Conservation (phyloP, 1,284 basidiomycete genomes). For the Neonothopanus nambi region DNA sequence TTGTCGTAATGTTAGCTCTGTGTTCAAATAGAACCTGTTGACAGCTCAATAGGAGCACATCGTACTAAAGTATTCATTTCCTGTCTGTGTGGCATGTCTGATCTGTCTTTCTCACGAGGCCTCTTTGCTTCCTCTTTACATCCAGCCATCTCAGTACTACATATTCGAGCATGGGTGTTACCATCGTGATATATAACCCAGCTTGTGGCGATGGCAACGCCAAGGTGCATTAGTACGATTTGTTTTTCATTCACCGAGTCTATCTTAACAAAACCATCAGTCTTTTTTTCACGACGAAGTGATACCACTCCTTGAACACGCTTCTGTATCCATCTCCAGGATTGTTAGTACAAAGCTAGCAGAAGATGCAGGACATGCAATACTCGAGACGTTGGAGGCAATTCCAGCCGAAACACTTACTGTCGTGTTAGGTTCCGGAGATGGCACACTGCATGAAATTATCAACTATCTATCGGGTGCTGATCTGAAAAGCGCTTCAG, state of each 20-base stretch:
- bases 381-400: constrained; percentile 41
- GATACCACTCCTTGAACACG: constrained; percentile 58
- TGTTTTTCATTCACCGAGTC: not conserved
- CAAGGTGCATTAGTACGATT: constrained; percentile 16
- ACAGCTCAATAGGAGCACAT: too few relatives aligned
- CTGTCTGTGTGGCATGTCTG: too few relatives aligned
- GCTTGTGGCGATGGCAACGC: constrained; percentile 35
- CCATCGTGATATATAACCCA: constrained; percentile 50
- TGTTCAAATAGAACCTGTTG: too few relatives aligned
- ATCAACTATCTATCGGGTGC: constrained; percentile 56
- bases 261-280: constrained; percentile 13
- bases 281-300: constrained; percentile 60
- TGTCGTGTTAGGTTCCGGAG: constrained; percentile 77
- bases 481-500: constrained; percentile 26
- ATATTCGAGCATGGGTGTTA: not conserved
- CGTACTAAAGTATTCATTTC: too few relatives aligned
- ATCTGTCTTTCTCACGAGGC: too few relatives aligned
- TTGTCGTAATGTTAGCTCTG: too few relatives aligned
- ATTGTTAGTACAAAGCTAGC: constrained; percentile 51
- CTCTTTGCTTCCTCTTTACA: too few relatives aligned
- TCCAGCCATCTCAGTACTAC: too few relatives aligned
- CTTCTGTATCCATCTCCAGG: constrained; percentile 38
- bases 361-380: constrained; percentile 61
- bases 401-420: constrained; percentile 32
- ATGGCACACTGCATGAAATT: constrained; percentile 90